Conservation (phyloP, 257 asterid genomes). For the Nicotiana knightiana region DNA sequence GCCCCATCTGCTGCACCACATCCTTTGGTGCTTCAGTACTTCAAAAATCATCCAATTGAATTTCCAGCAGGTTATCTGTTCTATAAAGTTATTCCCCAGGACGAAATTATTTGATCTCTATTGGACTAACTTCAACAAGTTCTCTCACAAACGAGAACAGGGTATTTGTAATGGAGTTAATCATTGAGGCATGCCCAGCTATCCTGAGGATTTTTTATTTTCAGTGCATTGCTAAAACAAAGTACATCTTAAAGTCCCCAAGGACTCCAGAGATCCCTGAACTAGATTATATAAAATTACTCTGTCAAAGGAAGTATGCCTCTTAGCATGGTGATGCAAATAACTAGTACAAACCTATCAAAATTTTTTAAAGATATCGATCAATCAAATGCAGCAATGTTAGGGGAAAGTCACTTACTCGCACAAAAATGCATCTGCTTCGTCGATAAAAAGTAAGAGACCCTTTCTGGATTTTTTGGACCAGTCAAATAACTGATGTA, state of each 20-base stretch:
- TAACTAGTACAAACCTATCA: background rate
- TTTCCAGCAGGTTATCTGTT: background rate
- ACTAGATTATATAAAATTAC: background rate
- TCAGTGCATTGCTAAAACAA: background rate
- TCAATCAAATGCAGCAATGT: background rate
- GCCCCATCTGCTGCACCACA: too few species aligned
- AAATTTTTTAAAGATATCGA: background rate
- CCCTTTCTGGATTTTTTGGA: constrained; percentile 86
- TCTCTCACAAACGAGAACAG: background rate
- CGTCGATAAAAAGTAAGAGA: constrained; percentile 85
- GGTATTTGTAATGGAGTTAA: background rate
- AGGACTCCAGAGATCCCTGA: background rate
- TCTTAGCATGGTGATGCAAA: background rate
- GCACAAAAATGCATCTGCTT: constrained; percentile 99
- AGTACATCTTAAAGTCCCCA: background rate
- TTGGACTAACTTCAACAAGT: background rate
- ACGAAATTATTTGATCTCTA: background rate
- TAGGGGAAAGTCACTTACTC: constrained; percentile 54
- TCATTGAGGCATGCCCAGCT: background rate
- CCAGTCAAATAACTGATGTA: constrained; percentile 96
- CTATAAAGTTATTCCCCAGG: background rate
- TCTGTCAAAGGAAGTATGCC: background rate
- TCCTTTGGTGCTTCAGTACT: background rate
- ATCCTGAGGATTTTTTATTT: background rate
- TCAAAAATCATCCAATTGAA: background rate